A percentile compares a stretch with the other conserved stretches of the same genome.
Evolutionary conservation across 2,329 filamentous ascomycete genomes (phyloP).

Genomic region (Cladophialophora psammophila): DNA sequence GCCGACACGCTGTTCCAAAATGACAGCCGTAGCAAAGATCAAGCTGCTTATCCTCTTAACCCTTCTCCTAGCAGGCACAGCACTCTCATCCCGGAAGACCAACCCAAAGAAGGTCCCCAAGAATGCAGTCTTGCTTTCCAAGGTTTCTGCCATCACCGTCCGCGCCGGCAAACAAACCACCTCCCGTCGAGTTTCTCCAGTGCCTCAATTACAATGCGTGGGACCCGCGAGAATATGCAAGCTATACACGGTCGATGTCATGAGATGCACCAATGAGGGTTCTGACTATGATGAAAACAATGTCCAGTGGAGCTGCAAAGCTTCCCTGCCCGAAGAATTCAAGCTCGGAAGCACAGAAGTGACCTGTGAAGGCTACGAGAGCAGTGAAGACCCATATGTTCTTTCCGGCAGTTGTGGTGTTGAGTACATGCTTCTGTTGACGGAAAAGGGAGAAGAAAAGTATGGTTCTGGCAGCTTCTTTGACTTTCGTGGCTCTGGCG

Average conservation of each 20-base stretch:
- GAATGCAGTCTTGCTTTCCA: slow-evolving; percentile 66
- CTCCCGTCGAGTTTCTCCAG: slow-evolving; percentile 75
- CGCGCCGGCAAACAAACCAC: slow-evolving; percentile 72
- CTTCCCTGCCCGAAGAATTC: slow-evolving; percentile 67
- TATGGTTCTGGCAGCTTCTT: slow-evolving; percentile 62
- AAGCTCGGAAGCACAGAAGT: slow-evolving; percentile 88
- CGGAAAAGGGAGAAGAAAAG: slow-evolving; percentile 73
- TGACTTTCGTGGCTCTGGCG: slow-evolving; percentile 38
- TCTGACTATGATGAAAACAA: slow-evolving; percentile 79
- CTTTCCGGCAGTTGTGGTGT: slow-evolving; percentile 91
- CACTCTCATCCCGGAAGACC: slow-evolving; percentile 37
- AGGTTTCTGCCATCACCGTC: slow-evolving; percentile 80
- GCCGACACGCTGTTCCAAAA: neutral
- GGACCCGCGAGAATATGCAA: slow-evolving; percentile 70
- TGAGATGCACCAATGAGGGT: slow-evolving; percentile 91
- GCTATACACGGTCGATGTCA: slow-evolving; percentile 76
- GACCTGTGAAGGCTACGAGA: slow-evolving; percentile 85
- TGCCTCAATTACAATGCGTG: slow-evolving; percentile 81
- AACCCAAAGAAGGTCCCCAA: slow-evolving; percentile 45
- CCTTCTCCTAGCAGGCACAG: slow-evolving; percentile 24
- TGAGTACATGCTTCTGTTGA: slow-evolving; percentile 83
- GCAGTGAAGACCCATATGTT: slow-evolving; percentile 80
- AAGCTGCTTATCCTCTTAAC: slow-evolving; percentile 30
- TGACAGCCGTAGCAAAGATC: slow-evolving; percentile 5
- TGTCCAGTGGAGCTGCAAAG: slow-evolving; percentile 90